These are phyloP conservation scores for Boeremia lycopersici DNA, from an alignment of 2,329 filamentous ascomycete genomes.

Conservation along the genomic window DNA sequence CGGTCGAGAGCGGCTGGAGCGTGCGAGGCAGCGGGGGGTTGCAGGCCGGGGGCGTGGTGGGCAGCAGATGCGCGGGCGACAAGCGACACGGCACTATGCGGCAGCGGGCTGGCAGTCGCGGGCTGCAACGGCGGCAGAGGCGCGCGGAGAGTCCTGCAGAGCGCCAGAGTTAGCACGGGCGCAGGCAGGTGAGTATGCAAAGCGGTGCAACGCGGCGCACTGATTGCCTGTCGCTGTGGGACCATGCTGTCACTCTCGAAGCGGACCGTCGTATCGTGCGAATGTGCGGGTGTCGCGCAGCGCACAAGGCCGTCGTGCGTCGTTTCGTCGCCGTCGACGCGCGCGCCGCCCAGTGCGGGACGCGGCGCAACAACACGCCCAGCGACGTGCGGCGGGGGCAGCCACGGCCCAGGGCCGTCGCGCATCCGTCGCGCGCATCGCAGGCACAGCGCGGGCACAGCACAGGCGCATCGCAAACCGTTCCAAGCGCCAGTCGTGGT, in stretches of 20 bases:
- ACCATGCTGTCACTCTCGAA: conserved; percentile 48
- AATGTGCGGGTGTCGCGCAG: conserved; percentile 27
- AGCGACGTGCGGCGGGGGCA: conserved; percentile 21
- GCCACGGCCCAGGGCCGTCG: conserved; percentile 16
- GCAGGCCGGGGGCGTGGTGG: conserved; percentile 27
- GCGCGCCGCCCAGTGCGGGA: conserved; percentile 34
- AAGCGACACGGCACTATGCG: conserved; percentile 34
- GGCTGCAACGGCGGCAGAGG: conserved; percentile 29
- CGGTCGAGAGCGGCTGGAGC: neutral
- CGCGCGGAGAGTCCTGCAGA: conserved; percentile 34
- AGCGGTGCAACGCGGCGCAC: conserved; percentile 33
- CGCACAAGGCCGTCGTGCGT: conserved; percentile 40
- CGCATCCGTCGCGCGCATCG: conserved; percentile 19
- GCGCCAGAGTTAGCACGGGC: conserved; percentile 47
- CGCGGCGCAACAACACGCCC: conserved; percentile 27
- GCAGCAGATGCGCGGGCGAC: conserved; percentile 25
- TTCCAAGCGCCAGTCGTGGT: neutral
- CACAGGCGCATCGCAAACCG: conserved; percentile 10
- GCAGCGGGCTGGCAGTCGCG: conserved; percentile 33
- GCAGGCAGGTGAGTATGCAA: conserved; percentile 31
- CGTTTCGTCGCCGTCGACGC: conserved; percentile 37
- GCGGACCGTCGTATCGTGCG: conserved; percentile 34
- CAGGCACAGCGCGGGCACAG: neutral
- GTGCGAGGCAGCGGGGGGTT: neutral
- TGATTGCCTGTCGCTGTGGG: conserved; percentile 41